Percentiles rank a stretch among this genome's conserved stretches.
phyloP scores from a whole-genome alignment of 225 moss, liverwort and hornwort species.

The Anthoceros angustus region DNA sequence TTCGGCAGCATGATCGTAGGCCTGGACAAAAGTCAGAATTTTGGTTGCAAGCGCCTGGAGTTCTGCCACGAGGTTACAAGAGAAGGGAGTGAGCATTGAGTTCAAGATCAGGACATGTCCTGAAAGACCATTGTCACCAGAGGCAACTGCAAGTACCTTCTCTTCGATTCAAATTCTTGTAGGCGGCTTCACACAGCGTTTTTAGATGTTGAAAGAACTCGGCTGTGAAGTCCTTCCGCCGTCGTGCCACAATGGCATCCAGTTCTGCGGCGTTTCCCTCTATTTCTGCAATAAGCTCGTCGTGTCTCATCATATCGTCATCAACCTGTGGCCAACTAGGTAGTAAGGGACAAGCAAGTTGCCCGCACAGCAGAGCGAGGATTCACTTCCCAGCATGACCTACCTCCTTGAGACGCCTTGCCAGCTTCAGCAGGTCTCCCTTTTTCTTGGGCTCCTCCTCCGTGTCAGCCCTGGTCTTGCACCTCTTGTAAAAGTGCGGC shows the following conservation, averaged over 20 bases:
- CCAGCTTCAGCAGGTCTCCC: slow-evolving; percentile 68
- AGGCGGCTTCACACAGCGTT: slow-evolving; percentile 52
- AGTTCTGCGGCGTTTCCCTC: slow-evolving; percentile 31
- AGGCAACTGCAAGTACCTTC: slow-evolving; percentile 18
- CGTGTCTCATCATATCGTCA: slow-evolving; percentile 69
- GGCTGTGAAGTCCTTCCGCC: slow-evolving; percentile 68
- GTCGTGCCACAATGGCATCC: slow-evolving; percentile 48
- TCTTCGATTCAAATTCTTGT: slow-evolving; percentile 35
- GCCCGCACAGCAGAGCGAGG: not conserved
- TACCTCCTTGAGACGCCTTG: slow-evolving; percentile 75
- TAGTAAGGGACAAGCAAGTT: not conserved
- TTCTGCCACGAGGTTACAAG: slow-evolving; percentile 24
- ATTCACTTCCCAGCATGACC: not conserved
- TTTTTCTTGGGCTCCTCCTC: slow-evolving; percentile 55
- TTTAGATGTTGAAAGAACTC: slow-evolving; percentile 85
- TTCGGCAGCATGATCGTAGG: slow-evolving; percentile 41
- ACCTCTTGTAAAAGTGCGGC: slow-evolving; percentile 68
- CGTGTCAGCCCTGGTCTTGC: slow-evolving; percentile 34
- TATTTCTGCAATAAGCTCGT: slow-evolving; percentile 44
- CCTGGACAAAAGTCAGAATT: slow-evolving; percentile 56
- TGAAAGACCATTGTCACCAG: not conserved
- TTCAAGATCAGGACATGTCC: no score
- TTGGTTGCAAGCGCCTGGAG: slow-evolving; percentile 55
- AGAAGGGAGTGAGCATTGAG: no score
- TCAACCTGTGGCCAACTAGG: slow-evolving; percentile 45